Base-by-base conservation (phyloP, 2,329 filamentous ascomycete species). In the Claviceps cyperi region DNA sequence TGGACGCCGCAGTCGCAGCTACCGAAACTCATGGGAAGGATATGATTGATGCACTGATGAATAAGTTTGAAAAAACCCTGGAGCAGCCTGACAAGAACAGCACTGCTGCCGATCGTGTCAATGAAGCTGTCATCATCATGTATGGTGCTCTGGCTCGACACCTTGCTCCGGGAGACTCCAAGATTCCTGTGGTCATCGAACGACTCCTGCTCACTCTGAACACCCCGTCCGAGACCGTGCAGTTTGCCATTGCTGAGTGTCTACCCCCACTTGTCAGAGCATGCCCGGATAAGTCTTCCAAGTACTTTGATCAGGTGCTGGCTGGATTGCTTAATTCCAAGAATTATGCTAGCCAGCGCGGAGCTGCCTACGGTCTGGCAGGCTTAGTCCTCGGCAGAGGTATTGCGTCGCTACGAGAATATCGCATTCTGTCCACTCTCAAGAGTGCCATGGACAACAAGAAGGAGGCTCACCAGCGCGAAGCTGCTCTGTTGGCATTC, bases 121-220 rank as follows among this genome's bases (percentile, higher is more conserved):
- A 96, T 58, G 92, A 98, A 68, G 92, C 94, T 17, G 90, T 98
- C 48, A 90, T 98, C 58, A 92, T 98, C 58, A 84, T 98, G 64
- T 98, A 98, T 59, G 92, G 92, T 63, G 91, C 94, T 48, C 71
- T 98, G 38, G 92, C 90, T 43, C 81, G 86, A 48, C 92, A 98
- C 71, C 70, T 98, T 52, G 80, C 85, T 57, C 68, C 81, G 7
- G 88, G 89, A n/a, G 92, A 98, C 64, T 70, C 80, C 56, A 90
- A 94, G 59, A 80, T 97, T 46, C 88, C 90, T 1, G 81, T 84
- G 51, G 92, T 98, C 44, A 83, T 98, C 47, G 83, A 91, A 57
- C 81, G 89, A 54, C 74, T 98, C 21, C 75, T 98, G 50, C 80
- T 81, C 21, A 96, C 94, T 6, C 73, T 98, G 43, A 92, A 84